These are phyloP conservation scores for Pseudocercospora macadamiae DNA, from an alignment of 2,329 filamentous ascomycete species.

Conservation along the genomic window DNA sequence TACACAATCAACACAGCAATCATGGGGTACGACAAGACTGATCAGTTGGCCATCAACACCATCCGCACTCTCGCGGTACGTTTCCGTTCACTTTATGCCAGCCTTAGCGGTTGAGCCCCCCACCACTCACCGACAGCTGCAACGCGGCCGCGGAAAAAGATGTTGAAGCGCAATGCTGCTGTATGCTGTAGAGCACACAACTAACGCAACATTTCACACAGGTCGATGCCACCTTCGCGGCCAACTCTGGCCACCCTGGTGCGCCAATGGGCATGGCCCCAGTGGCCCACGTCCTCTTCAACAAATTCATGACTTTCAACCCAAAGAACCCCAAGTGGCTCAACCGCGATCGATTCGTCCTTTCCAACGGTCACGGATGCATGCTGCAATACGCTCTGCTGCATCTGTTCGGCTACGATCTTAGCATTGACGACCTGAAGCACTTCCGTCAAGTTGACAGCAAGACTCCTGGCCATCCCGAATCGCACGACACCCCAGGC, in stretches of 20 bases:
- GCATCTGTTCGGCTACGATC: constrained; percentile 88
- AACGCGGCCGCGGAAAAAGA: not conserved
- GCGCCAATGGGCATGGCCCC: constrained; percentile 98
- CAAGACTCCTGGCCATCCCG: constrained; percentile 95
- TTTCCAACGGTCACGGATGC: constrained; percentile 98
- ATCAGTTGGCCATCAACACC: constrained; percentile 94
- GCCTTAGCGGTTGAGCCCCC: not conserved
- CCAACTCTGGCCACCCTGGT: constrained; percentile 98
- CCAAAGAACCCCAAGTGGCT: constrained; percentile 97
- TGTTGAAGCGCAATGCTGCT: not conserved
- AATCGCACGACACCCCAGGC: constrained; percentile 94
- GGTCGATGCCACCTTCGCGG: constrained; percentile 95
- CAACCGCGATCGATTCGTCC: constrained; percentile 97
- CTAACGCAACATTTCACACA: constrained; percentile 45
- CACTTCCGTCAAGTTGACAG: constrained; percentile 79
- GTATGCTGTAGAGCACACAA: not conserved
- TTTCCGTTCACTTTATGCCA: not conserved
- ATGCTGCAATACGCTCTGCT: constrained; percentile 99
- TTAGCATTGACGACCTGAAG: constrained; percentile 92
- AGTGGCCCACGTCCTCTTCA: constrained; percentile 93
- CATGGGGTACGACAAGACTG: constrained; percentile 88
- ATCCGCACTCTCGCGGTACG: constrained; percentile 62
- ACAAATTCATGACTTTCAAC: constrained; percentile 99
- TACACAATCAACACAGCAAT: constrained; percentile 36
- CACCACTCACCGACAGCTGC: constrained; percentile 12